phyloP scores from a whole-genome alignment of 257 asterid genomes.

The Orobanche coerulescens region DNA sequence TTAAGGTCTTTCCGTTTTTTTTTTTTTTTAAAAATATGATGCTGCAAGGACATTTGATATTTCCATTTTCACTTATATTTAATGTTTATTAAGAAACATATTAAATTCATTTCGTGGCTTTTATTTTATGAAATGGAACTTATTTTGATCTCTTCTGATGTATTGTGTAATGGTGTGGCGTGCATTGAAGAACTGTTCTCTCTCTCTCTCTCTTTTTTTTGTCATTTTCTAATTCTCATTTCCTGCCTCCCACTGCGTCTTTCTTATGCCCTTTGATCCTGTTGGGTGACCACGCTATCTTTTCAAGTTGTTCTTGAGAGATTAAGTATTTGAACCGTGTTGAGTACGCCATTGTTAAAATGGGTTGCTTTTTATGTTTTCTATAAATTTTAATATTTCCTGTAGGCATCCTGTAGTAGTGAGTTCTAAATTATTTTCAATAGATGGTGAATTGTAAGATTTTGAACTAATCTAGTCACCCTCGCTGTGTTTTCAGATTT shows the following conservation, averaged over 20 bases:
- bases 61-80: not conserved
- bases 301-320: not conserved
- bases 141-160: not conserved
- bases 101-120: conserved; percentile 1
- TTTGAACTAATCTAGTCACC: not conserved
- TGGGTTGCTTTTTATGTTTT: not conserved
- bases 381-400: not conserved
- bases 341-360: not conserved
- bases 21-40: not conserved
- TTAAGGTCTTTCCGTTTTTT: conserved; percentile 15
- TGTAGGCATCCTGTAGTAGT: conserved; percentile 1
- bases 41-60: not conserved
- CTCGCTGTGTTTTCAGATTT: conserved; percentile 10
- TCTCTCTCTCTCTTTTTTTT: not conserved
- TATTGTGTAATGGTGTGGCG: not conserved
- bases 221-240: not conserved
- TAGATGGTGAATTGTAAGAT: not conserved
- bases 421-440: not conserved
- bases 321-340: no score
- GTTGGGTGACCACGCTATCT: not conserved
- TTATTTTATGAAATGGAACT: not conserved
- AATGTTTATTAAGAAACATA: not conserved
- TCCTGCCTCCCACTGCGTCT: not conserved
- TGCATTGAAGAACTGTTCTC: not conserved
- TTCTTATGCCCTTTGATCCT: not conserved